Evolutionary conservation across 2,329 filamentous ascomycete genomes (phyloP), one percentile per base, ranked within the genome.

Genomic region (Colletotrichum cordylinicola): DNA sequence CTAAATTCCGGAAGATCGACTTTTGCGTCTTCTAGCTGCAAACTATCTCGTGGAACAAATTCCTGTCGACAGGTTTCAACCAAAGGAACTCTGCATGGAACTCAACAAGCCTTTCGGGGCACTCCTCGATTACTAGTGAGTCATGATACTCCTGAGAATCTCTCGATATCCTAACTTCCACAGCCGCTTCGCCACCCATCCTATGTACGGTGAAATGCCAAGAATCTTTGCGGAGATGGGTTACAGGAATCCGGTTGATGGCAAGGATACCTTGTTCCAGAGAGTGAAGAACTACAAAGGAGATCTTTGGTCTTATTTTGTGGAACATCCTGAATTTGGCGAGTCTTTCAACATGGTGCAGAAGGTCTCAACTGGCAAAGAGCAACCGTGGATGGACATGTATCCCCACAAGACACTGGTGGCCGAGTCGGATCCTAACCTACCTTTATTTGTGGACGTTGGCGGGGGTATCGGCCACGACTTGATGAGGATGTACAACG

Each of bases 401-500:
- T 74, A 71, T 21, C 72, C 72, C 43, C 61, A 71, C n/a, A 21
- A 60, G 6, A 37, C n/a, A 2, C 33, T 74, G 16, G 72, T 71
- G 1, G 27, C n/a, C 4, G 37, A 16, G n/a, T 71, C 72, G 5
- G 72, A 74, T 29, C 29, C 52, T 1, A 52, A 15, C 18, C 37
- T 55, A 8, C 72, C 72, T 3, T 60, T 74, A 6, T 56, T 74
- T 7, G 72, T 74, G 12, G 72, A 74, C 21, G 29, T 74, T 15
- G 72, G 72, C 9, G 72, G 67, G 2, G 67, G 72, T 1, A 71
- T 74, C 4, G 72, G 67, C 0, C 72, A 74, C n/a, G 72, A 71
- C 16, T 61, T 74, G 6, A 31, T 55, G 31, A 66, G 68, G 4
- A 13, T 74, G 8, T 61, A 61, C 56, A 27, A 52, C 18, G 29